A percentile compares a stretch with the other conserved stretches of the same genome.
Evolutionary conservation across 192 early-diverging fungal species (phyloP).

Genomic region (Dissophora ornata): DNA sequence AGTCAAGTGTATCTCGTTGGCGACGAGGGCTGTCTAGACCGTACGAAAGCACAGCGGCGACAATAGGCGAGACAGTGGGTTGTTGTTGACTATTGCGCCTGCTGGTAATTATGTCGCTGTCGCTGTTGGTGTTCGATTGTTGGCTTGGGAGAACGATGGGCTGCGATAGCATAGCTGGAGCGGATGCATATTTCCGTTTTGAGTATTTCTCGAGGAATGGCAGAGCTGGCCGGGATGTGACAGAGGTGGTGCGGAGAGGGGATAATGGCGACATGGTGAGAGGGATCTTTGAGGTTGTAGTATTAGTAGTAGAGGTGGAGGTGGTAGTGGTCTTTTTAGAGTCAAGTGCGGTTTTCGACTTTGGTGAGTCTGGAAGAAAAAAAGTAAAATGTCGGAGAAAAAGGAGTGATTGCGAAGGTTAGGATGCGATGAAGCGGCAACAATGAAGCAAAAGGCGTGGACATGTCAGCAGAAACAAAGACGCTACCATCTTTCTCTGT

Average conservation of each 20-base stretch:
- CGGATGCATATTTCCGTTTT: conserved; percentile 28
- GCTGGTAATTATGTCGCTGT: background rate
- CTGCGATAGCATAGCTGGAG: conserved; percentile 19
- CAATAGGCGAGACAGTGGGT: conserved; percentile 3
- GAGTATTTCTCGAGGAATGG: conserved; percentile 57
- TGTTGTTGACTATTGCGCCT: conserved; percentile 8
- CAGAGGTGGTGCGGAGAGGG: conserved; percentile 10
- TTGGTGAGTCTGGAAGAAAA: no score
- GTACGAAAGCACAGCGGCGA: no score
- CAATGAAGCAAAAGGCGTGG: no score
- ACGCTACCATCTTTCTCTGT: no score
- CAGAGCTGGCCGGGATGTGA: conserved; percentile 27
- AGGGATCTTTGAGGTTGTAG: background rate
- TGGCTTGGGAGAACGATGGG: conserved; percentile 4
- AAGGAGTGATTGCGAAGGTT: no score
- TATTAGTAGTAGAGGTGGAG: background rate
- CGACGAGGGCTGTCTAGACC: background rate
- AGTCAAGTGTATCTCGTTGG: conserved; percentile 11
- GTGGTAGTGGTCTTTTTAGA: no score
- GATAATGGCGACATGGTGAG: conserved; percentile 24
- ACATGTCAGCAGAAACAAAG: no score
- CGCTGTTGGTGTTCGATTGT: background rate
- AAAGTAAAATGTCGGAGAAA: no score
- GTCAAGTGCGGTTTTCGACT: no score
- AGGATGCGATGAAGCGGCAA: no score